Base-by-base conservation (phyloP, 75 land plant species). In the Picea glauca region DNA sequence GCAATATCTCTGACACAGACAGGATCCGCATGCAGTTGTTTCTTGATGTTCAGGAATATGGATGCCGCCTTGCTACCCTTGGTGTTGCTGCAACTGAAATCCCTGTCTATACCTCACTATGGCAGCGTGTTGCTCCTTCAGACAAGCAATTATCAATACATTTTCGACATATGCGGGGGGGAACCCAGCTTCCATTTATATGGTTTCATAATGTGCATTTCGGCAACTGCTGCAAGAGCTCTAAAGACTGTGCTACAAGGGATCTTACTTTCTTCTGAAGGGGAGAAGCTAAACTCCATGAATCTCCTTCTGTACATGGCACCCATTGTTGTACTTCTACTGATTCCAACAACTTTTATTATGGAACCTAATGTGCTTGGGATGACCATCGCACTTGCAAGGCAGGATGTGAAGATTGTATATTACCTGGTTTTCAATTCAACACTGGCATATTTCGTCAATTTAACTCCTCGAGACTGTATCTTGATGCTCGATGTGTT, bases 261-360 rank as follows among this genome's bases (percentile, higher is more conserved):
- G 30, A 90, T 85, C 15, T 63, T 87, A 46, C 80, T 87, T 11
- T 83, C 91, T 18, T 87, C 89, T 21, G 91, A 90, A 75, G 89
- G 85, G 79, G 97, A 94, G 84, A 94, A 92, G 89, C 77, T 94
- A 74, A 92, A 94, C 84, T 92, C 97, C 4, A 94, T 94, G 94
- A 94, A 94, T 80, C 81, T 92, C 78, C 85, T 94, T 33, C 79
- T 93, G 43, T 93, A 91, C 74, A 93, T 93, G 96, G 86, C 96
- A 6, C 96, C 96, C 35, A 90, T 94, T 81, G 94, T 94, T 15
- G 97, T 94, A 12, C 40, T 94, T 20, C 81, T 89, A n/a, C 81
- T 92, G 76, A 59, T 92, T 75, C 97, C 97, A 58, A 87, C 90
- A 74, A 80, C 87, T 64, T 61, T 92, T 58, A 11, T 92, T 11